phyloP scores from a whole-genome alignment of 192 early-diverging fungal genomes.

The Spizellomyces sp. region DNA sequence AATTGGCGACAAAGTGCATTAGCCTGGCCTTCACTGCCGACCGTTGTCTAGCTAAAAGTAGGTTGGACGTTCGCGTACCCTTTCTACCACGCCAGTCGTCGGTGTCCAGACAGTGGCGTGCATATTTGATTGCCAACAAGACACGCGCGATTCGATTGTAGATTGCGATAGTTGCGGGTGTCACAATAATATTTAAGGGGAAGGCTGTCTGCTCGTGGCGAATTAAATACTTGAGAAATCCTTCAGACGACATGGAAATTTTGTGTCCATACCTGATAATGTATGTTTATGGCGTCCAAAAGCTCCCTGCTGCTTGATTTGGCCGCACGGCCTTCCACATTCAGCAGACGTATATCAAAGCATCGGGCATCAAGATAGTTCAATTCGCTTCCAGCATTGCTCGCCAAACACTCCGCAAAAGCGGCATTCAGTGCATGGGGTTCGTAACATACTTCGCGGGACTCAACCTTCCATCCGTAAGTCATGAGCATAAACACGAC shows the following conservation, averaged over 20 bases:
- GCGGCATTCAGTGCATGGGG: conserved; percentile 16
- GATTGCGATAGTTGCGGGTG: neutral
- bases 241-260: neutral
- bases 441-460: conserved; percentile 1
- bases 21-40: conserved; percentile 2
- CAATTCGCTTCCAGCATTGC: neutral
- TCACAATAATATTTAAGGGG: conserved; percentile 3
- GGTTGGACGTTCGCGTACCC: neutral
- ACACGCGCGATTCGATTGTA: conserved; percentile 12
- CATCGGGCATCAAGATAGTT: neutral
- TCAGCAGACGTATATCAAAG: neutral
- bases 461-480: neutral
- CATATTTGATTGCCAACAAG: conserved; percentile 19
- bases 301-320: neutral
- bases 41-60: neutral
- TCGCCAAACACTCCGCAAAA: conserved; percentile 11
- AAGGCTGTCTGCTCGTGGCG: neutral
- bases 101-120: neutral
- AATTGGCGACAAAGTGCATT: conserved; percentile 20
- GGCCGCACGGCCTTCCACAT: neutral
- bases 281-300: neutral
- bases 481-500: neutral
- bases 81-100: conserved; percentile 9
- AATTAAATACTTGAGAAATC: neutral
- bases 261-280: neutral